phyloP scores from a whole-genome alignment of 345 rosid genomes.

The Xanthoceras sorbifolium region DNA sequence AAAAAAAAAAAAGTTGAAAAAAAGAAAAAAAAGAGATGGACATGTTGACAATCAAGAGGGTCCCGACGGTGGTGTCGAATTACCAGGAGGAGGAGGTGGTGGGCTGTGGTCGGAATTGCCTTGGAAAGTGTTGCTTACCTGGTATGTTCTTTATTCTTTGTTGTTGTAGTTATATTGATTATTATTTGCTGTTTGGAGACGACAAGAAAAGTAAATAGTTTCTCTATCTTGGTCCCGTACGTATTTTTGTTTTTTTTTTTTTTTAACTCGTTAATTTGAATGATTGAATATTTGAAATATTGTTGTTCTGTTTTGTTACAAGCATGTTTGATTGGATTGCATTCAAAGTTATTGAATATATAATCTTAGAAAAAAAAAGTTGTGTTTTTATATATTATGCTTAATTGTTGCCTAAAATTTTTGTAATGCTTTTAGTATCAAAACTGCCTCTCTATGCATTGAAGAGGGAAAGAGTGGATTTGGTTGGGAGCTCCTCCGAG shows the following conservation, averaged over 20 bases:
- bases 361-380: no score
- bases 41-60: slow-evolving; percentile 43
- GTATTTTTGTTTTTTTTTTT: no score
- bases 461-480: slow-evolving; percentile 28
- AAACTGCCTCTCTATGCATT: slow-evolving; percentile 43
- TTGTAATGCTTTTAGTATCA: slow-evolving; percentile 33
- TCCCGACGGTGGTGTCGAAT: slow-evolving; percentile 39
- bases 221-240: no score
- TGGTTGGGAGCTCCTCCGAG: slow-evolving; percentile 9
- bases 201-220: no score
- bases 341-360: no score
- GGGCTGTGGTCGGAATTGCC: slow-evolving; percentile 40
- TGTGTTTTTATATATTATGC: no score
- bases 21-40: not conserved
- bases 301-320: no score
- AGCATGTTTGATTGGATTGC: no score
- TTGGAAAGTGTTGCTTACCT: slow-evolving; percentile 39
- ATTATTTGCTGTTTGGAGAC: slow-evolving; percentile 21
- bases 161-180: no score
- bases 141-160: slow-evolving; percentile 10
- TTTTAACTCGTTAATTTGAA: no score
- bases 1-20: no score
- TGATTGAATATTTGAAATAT: no score
- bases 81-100: slow-evolving; percentile 33
- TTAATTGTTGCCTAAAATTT: not conserved